These are phyloP conservation scores for Amanita pallidorosea DNA, from an alignment of 768 basidiomycete genomes.

Conservation along the genomic window DNA sequence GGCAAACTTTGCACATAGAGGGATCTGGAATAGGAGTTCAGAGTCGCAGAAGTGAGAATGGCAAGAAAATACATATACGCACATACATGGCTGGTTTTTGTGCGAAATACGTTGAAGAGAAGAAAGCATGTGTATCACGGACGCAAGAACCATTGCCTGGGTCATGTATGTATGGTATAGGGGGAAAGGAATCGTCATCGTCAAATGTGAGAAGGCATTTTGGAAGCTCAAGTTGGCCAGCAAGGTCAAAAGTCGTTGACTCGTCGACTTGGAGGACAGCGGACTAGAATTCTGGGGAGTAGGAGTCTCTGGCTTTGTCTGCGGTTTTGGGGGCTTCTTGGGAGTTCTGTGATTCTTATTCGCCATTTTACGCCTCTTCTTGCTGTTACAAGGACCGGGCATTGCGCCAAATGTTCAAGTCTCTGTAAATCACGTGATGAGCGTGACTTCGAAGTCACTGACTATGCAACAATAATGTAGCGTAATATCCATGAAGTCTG, in stretches of 20 bases:
- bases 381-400: conserved; percentile 54
- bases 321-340: not conserved
- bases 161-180: conserved; percentile 59
- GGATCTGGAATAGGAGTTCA: conserved; percentile 26
- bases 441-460: not conserved
- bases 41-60: not conserved
- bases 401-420: conserved; percentile 17
- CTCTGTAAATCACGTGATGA: no score
- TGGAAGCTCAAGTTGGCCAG: not conserved
- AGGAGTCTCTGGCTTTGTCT: not conserved
- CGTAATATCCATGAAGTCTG: not conserved
- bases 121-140: conserved; percentile 51
- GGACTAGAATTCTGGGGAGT: conserved; percentile 9
- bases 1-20: conserved; percentile 67
- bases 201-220: not conserved
- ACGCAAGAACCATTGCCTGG: conserved; percentile 76
- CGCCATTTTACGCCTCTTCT: conserved; percentile 30
- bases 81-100: conserved; percentile 49
- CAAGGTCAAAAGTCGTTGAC: conserved; percentile 7
- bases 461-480: not conserved
- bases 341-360: conserved; percentile 19
- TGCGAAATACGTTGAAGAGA: conserved; percentile 53
- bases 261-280: conserved; percentile 12
- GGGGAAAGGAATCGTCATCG: conserved; percentile 16
- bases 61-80: conserved; percentile 7